Conservation (phyloP, 2,329 filamentous ascomycete species). For the Aspergillus hortae region DNA sequence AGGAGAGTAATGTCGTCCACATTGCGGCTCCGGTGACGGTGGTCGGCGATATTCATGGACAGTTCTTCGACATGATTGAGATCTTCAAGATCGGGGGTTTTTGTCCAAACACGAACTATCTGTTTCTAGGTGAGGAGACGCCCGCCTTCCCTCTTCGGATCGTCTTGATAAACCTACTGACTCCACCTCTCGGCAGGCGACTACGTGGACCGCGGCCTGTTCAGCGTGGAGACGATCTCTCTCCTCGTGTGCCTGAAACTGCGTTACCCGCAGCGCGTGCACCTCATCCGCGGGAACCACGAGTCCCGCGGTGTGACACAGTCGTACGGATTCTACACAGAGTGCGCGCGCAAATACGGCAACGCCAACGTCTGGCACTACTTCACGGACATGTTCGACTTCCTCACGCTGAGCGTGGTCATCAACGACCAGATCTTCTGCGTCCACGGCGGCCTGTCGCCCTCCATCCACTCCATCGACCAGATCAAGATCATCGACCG, state of each 20-base stretch:
- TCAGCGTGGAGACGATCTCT: constrained; percentile 98
- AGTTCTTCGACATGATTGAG: constrained; percentile 98
- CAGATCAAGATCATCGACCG: constrained; percentile 99
- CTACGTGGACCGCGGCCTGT: constrained; percentile 97
- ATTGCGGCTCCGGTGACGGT: constrained; percentile 94
- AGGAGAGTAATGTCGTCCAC: constrained; percentile 99
- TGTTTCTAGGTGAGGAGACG: constrained; percentile 73
- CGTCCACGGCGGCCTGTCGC: constrained; percentile 87
- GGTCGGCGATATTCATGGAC: constrained; percentile 96
- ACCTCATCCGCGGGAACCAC: constrained; percentile 96
- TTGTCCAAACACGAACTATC: constrained; percentile 96
- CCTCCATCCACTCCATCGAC: constrained; percentile 95
- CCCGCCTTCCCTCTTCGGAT: not conserved
- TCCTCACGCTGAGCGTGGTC: constrained; percentile 90
- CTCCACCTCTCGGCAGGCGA: constrained; percentile 60
- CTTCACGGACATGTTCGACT: constrained; percentile 99
- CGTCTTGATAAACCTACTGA: not conserved
- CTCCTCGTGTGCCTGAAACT: constrained; percentile 95
- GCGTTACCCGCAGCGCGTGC: constrained; percentile 91
- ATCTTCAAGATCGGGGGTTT: constrained; percentile 98
- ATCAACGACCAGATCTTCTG: constrained; percentile 99
- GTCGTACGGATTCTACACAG: constrained; percentile 98
- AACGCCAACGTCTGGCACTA: constrained; percentile 99
- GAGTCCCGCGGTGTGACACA: constrained; percentile 97
- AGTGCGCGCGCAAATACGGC: constrained; percentile 96